Conservation (phyloP, 1,284 basidiomycete species). For the Somion occarium region DNA sequence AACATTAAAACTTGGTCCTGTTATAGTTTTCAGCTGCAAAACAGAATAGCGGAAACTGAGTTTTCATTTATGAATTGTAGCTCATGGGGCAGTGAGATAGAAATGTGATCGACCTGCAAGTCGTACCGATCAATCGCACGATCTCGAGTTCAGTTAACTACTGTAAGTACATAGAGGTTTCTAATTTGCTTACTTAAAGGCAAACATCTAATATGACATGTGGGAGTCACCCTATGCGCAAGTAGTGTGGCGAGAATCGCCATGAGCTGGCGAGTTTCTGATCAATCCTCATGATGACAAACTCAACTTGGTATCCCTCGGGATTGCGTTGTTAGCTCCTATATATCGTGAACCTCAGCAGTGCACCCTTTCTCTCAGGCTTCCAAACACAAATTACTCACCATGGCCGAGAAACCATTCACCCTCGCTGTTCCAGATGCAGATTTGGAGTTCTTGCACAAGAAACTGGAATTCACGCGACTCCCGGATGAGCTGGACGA, state of each 20-base stretch:
- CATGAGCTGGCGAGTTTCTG: not conserved
- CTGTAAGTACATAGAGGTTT: no score
- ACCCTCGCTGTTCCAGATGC: slow-evolving; percentile 14
- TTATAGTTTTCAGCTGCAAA: no score
- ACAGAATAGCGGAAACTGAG: no score
- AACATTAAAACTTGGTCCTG: no score
- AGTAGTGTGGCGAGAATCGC: not conserved
- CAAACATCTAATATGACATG: no score
- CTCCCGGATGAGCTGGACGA: slow-evolving; percentile 15
- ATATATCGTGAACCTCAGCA: not conserved
- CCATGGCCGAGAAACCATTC: slow-evolving; percentile 11
- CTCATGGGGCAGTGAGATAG: no score
- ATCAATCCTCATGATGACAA: not conserved
- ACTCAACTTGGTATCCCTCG: not conserved
- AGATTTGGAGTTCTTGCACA: slow-evolving; percentile 14
- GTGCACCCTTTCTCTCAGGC: not conserved
- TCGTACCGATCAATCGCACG: no score
- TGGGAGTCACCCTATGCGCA: not conserved
- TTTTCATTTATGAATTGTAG: no score
- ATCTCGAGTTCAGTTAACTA: no score
- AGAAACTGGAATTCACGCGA: slow-evolving; percentile 15
- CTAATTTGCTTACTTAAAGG: no score
- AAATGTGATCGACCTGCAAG: no score
- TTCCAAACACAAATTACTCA: not conserved
- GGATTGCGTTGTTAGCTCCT: no score